phyloP scores from a whole-genome alignment of 2,329 filamentous ascomycete genomes.

The Alternaria tenuissima region DNA sequence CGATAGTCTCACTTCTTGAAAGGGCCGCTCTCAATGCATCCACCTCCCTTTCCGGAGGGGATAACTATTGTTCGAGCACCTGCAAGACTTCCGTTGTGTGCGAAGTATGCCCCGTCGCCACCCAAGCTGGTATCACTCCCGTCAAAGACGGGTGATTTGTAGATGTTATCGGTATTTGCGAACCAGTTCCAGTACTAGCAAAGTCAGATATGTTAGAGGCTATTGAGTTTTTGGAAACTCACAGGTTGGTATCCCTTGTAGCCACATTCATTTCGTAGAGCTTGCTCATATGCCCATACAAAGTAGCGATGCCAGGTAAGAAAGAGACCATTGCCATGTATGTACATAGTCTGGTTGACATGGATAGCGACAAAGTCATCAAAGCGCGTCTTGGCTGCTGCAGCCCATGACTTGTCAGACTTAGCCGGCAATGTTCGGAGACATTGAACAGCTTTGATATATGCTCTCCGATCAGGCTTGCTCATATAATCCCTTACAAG shows the following conservation, averaged over 20 bases:
- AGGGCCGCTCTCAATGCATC: conserved; percentile 8
- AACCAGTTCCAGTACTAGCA: conserved; percentile 13
- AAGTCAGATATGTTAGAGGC: neutral
- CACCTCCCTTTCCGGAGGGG: conserved; percentile 10
- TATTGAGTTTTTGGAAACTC: neutral
- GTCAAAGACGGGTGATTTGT: conserved; percentile 7
- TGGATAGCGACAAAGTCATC: conserved; percentile 14
- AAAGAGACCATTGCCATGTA: conserved; percentile 8
- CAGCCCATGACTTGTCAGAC: conserved; percentile 5
- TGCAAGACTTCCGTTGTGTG: conserved; percentile 10
- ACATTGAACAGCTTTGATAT: conserved; percentile 10
- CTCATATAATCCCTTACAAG: conserved; percentile 8
- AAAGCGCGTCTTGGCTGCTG: conserved; percentile 12
- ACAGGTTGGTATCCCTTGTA: conserved; percentile 14
- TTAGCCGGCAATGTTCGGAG: conserved; percentile 9
- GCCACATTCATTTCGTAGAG: conserved; percentile 10
- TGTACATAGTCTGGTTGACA: conserved; percentile 7
- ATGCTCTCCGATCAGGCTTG: neutral
- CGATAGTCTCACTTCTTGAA: conserved; percentile 6
- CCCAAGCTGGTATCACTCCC: conserved; percentile 10
- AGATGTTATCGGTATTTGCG: conserved; percentile 5
- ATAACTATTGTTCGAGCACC: conserved; percentile 4
- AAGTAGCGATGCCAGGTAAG: conserved; percentile 14
- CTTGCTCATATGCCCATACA: conserved; percentile 11
- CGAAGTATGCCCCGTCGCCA: conserved; percentile 10